Evolutionary conservation across 2,329 filamentous ascomycete species (phyloP).

Genomic region (Nemania sp.): DNA sequence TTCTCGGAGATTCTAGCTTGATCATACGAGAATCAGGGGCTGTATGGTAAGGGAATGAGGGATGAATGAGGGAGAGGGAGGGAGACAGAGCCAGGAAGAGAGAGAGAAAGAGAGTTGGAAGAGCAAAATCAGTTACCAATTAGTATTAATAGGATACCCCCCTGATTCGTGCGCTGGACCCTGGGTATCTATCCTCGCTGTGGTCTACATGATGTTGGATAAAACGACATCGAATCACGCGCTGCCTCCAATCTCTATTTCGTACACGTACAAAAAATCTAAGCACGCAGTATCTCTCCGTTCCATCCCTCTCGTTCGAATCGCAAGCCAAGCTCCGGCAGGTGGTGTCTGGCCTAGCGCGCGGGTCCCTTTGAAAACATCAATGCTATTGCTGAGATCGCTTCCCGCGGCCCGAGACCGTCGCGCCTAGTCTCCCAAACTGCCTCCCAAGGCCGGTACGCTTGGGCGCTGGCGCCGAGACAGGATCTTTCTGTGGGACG

Average conservation of each 20-base stretch:
- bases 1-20: slow-evolving; percentile 27
- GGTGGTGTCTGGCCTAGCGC: neutral
- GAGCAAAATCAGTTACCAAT: slow-evolving; percentile 2
- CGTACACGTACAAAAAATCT: slow-evolving; percentile 12
- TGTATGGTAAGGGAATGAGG: neutral
- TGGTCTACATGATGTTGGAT: slow-evolving; percentile 21
- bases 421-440: slow-evolving; percentile 72
- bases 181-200: slow-evolving; percentile 27
- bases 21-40: neutral
- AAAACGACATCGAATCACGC: slow-evolving; percentile 5
- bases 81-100: neutral
- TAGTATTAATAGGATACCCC: slow-evolving; percentile 28
- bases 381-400: slow-evolving; percentile 47
- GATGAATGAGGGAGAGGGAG: neutral
- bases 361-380: slow-evolving; percentile 2
- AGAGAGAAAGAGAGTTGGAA: neutral
- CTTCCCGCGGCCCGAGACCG: slow-evolving; percentile 67
- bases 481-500: slow-evolving; percentile 56
- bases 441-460: slow-evolving; percentile 68
- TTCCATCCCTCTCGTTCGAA: neutral
- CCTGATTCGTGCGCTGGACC: slow-evolving; percentile 20
- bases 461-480: slow-evolving; percentile 57
- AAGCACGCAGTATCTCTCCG: slow-evolving; percentile 4
- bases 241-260: neutral
- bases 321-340: neutral